Evolutionary conservation across 768 basidiomycete genomes (phyloP).

Genomic region (Auriscalpium vulgare): DNA sequence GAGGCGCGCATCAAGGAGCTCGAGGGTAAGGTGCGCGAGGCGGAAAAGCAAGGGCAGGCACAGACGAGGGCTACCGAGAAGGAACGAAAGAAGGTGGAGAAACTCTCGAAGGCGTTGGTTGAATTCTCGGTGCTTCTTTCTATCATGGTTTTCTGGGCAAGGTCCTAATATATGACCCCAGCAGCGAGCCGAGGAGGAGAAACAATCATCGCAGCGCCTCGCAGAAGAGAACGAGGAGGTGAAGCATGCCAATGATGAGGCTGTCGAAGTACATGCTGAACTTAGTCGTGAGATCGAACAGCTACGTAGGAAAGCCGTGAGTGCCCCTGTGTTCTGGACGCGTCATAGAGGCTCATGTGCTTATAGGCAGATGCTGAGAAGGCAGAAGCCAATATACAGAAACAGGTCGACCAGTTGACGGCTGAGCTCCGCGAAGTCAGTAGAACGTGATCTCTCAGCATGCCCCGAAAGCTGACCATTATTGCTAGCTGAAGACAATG

Average conservation of each 20-base stretch:
- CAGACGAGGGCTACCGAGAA: conserved; percentile 15
- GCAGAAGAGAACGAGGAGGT: conserved; percentile 2
- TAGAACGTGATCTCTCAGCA: too few species aligned
- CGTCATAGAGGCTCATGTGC: not conserved
- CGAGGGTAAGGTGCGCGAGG: conserved; percentile 25
- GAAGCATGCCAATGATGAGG: conserved; percentile 5
- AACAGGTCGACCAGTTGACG: conserved; percentile 17
- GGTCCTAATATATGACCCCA: not conserved
- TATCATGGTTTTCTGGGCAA: not conserved
- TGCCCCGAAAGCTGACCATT: too few species aligned
- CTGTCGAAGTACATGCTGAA: not conserved
- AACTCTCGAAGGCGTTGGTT: not conserved
- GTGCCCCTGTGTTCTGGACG: not conserved
- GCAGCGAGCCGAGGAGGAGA: not conserved
- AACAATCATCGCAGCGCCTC: not conserved
- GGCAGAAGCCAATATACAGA: conserved; percentile 14
- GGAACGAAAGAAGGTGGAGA: conserved; percentile 8
- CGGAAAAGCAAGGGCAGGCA: conserved; percentile 17
- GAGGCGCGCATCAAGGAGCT: conserved; percentile 47
- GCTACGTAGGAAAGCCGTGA: not conserved
- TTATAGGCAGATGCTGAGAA: not conserved
- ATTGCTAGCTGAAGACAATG: too few species aligned
- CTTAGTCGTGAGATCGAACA: not conserved
- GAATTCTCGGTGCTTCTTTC: not conserved
- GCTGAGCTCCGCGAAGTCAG: not conserved